These are phyloP conservation scores for Fusarium albosuccineum DNA, from an alignment of 2,329 filamentous ascomycete genomes.

Conservation along the genomic window DNA sequence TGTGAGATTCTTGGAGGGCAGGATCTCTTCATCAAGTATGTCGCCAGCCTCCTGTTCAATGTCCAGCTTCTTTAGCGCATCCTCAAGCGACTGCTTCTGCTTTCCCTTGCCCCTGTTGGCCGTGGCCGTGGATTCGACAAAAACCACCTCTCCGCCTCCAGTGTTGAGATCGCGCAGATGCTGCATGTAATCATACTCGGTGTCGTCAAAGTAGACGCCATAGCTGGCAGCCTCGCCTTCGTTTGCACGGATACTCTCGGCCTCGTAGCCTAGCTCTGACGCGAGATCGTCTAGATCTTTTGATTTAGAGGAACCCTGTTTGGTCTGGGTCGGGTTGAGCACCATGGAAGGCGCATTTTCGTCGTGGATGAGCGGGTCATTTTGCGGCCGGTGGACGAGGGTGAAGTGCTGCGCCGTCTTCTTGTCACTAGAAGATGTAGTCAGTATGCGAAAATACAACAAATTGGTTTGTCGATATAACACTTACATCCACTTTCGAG, in stretches of 20 bases:
- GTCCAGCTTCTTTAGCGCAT: constrained; percentile 77
- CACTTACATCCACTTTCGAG: constrained; percentile 76
- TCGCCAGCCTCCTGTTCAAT: constrained; percentile 67
- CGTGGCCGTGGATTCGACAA: constrained; percentile 79
- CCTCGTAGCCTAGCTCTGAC: constrained; percentile 78
- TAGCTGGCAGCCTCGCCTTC: constrained; percentile 96
- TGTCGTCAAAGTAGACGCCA: constrained; percentile 95
- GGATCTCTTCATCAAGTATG: constrained; percentile 78
- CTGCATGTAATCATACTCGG: constrained; percentile 99
- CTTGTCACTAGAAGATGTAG: constrained; percentile 71
- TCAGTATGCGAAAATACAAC: constrained; percentile 17
- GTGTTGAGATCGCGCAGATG: constrained; percentile 90
- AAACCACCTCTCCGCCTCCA: constrained; percentile 81
- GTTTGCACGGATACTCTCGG: constrained; percentile 79
- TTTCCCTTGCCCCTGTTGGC: constrained; percentile 78
- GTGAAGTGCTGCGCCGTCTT: constrained; percentile 93
- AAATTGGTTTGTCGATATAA: not conserved
- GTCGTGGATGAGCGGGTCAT: constrained; percentile 98
- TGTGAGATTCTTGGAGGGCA: constrained; percentile 83
- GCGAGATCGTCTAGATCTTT: constrained; percentile 82
- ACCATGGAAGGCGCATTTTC: constrained; percentile 89
- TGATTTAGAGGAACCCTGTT: constrained; percentile 57
- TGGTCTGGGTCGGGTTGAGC: constrained; percentile 75
- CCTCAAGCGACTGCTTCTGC: constrained; percentile 83
- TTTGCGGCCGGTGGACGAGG: constrained; percentile 94